A percentile compares a stretch with the other conserved stretches of the same genome.
Conservation (phyloP, 768 basidiomycete genomes). For the Leccinum fibrillosum region DNA sequence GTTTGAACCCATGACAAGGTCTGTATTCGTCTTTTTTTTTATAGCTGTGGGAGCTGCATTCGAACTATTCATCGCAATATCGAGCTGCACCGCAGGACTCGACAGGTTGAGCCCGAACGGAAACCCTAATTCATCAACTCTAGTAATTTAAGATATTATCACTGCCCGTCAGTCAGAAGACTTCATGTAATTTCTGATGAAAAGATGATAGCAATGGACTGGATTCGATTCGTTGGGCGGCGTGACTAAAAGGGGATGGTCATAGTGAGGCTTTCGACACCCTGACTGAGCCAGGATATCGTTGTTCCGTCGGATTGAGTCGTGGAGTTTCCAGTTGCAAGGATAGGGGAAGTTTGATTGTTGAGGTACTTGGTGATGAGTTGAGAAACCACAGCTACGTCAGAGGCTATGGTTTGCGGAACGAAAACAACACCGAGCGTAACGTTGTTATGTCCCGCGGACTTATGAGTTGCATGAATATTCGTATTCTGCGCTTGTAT, state of each 20-base stretch:
- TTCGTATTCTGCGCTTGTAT: neutral
- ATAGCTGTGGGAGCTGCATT: slow-evolving; percentile 42
- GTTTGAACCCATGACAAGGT: slow-evolving; percentile 39
- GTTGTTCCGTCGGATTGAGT: slow-evolving; percentile 50
- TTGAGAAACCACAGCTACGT: slow-evolving; percentile 50
- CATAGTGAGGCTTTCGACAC: slow-evolving; percentile 53
- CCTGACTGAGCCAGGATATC: slow-evolving; percentile 66
- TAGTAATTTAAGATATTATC: neutral
- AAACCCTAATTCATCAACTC: slow-evolving; percentile 39
- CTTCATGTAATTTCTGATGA: slow-evolving; percentile 50
- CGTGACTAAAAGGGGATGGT: slow-evolving; percentile 56
- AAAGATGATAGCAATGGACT: slow-evolving; percentile 57
- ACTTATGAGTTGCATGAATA: slow-evolving; percentile 31
- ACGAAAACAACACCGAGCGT: slow-evolving; percentile 55
- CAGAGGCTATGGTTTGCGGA: slow-evolving; percentile 44
- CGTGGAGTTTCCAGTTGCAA: slow-evolving; percentile 59
- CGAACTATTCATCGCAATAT: slow-evolving; percentile 46
- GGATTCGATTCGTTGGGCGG: slow-evolving; percentile 59
- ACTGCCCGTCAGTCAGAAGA: slow-evolving; percentile 39
- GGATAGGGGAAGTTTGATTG: slow-evolving; percentile 51
- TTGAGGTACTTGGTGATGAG: slow-evolving; percentile 74
- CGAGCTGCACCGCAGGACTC: slow-evolving; percentile 56
- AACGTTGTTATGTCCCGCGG: slow-evolving; percentile 54
- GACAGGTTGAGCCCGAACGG: slow-evolving; percentile 67
- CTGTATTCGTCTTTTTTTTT: slow-evolving; percentile 21